Base-by-base conservation (phyloP, 2,329 filamentous ascomycete species). In the Aspergillus ochraceoroseus region DNA sequence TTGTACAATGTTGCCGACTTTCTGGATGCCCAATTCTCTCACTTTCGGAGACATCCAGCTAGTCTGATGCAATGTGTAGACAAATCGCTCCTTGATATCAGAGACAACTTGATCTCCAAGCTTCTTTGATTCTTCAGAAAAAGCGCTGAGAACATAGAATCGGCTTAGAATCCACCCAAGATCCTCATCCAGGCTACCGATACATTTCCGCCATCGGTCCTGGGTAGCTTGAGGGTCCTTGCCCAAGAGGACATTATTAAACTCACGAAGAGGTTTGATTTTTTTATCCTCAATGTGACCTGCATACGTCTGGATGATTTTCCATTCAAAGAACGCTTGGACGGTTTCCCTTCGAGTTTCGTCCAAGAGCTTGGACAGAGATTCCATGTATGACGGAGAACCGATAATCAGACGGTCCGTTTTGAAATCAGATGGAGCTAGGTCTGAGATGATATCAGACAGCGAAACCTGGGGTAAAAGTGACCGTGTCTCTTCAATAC, bases 91-190 rank as follows among this genome's bases (percentile, higher is more conserved):
- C 59, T 83, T 84, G 57, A 87, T 82, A 48, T 85, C 79, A 7
- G 75, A 74, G n/a, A 86, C 75, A 49, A 88, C 80, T 38, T 79
- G 73, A 43, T 85, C 79, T 11, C 81, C 81, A 31, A 84, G 76
- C 3, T 76, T 64, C 56, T 84, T 83, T 0, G 80, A 80, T 13
- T 78, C 74, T 8, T 80, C 72, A 0, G 80, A 78, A 53, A 86
- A 87, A 1, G 80, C 74, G 33, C 77, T 77, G 46, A 85, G 75
- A 2, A 86, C 71, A 48, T 81, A 87, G 65, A 86, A 85, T 14
- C 80, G 76, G 55, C 80, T 82, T 11, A 85, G 64, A 33, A 83
- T 80, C 81, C 82, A 86, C 2, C 75, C 75, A 14, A 86, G 59
- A 4, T 75, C 73, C 14, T 62, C 58, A 47, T 83, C 79, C 4